phyloP scores from a whole-genome alignment of 2,329 filamentous ascomycete species.

The Scortechinia acanthostroma region DNA sequence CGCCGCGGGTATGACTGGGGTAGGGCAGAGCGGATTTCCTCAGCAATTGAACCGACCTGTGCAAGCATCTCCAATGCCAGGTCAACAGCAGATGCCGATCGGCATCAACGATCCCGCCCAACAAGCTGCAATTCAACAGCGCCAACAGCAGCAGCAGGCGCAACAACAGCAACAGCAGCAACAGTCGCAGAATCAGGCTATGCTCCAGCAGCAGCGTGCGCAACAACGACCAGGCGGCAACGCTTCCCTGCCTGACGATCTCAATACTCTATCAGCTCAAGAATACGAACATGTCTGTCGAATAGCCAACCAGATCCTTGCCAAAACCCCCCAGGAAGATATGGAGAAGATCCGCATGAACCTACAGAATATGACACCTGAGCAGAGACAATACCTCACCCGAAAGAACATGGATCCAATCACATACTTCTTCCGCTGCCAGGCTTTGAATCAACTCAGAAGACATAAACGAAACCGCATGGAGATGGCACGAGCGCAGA shows the following conservation, averaged over 20 bases:
- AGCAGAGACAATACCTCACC: slow-evolving; percentile 33
- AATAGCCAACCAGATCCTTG: slow-evolving; percentile 34
- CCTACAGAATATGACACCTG: slow-evolving; percentile 31
- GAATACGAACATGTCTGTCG: slow-evolving; percentile 32
- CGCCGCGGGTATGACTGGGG: background rate
- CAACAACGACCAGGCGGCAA: slow-evolving; percentile 14
- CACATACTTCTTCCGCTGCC: slow-evolving; percentile 37
- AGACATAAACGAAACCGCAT: slow-evolving; percentile 13
- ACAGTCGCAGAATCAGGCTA: slow-evolving; percentile 16
- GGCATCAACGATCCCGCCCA: slow-evolving; percentile 1
- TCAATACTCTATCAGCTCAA: slow-evolving; percentile 22
- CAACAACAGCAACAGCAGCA: slow-evolving; percentile 17
- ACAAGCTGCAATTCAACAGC: slow-evolving; percentile 10
- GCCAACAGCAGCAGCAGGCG: slow-evolving; percentile 17
- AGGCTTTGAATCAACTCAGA: slow-evolving; percentile 31
- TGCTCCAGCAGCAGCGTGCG: slow-evolving; percentile 10
- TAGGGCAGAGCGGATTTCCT: slow-evolving; percentile 20
- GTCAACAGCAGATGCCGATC: slow-evolving; percentile 26
- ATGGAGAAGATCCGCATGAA: slow-evolving; percentile 36
- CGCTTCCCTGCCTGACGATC: slow-evolving; percentile 18
- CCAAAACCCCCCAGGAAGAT: slow-evolving; percentile 29
- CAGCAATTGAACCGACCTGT: slow-evolving; percentile 20
- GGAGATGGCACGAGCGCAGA: slow-evolving; percentile 8
- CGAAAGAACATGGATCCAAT: slow-evolving; percentile 37
- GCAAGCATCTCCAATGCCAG: slow-evolving; percentile 29